Conservation (phyloP, 257 asterid genomes). For the Scutellaria galericulata region DNA sequence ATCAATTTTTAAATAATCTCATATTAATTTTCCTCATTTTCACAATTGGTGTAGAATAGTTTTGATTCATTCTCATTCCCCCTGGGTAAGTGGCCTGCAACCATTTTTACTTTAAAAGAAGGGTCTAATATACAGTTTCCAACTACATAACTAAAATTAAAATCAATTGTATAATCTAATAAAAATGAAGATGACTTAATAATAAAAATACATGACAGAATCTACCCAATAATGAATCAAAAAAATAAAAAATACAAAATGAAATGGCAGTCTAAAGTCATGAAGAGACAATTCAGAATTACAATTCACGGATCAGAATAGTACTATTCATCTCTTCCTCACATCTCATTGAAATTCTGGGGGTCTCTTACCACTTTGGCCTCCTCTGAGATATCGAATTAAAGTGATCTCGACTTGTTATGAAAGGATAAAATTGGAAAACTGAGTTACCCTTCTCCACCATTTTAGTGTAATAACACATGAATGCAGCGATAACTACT, state of each 20-base stretch:
- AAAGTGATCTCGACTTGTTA: conserved; percentile 25
- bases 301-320: neutral
- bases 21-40: too few relatives aligned
- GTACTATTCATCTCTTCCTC: conserved; percentile 1
- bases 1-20: too few relatives aligned
- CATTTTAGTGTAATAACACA: neutral
- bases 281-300: conserved; percentile 7
- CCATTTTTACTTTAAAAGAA: too few relatives aligned
- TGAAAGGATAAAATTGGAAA: neutral
- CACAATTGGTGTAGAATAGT: too few relatives aligned
- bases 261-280: neutral
- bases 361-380: conserved; percentile 1
- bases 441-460: conserved; percentile 1
- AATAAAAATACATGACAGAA: neutral
- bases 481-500: conserved; percentile 23
- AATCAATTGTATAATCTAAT: neutral
- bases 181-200: neutral
- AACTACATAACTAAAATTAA: neutral
- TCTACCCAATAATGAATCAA: neutral
- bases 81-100: too few relatives aligned
- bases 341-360: neutral
- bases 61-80: too few relatives aligned
- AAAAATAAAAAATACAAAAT: neutral
- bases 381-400: conserved; percentile 3
- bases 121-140: neutral